These are phyloP conservation scores for Chondrus crispus DNA, from an alignment of 23 red algal species.

Conservation along the genomic window DNA sequence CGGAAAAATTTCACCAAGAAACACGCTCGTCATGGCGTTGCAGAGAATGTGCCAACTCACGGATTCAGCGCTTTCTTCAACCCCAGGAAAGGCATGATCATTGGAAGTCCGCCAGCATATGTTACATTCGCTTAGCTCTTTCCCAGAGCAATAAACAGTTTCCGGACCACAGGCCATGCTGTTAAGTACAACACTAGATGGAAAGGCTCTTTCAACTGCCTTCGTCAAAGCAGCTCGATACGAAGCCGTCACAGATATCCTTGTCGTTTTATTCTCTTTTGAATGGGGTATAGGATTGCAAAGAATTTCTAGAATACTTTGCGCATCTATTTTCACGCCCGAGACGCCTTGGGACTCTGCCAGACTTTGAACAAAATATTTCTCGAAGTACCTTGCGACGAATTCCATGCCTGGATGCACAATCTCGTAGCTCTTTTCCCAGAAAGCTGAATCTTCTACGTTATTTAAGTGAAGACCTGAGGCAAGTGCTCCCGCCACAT, in stretches of 20 bases:
- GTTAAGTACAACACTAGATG: constrained; percentile 23
- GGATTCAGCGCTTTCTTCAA: constrained; percentile 19
- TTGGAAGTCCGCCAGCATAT: constrained; percentile 75
- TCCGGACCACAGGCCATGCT: constrained; percentile 68
- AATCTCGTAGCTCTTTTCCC: constrained; percentile 47
- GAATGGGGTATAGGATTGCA: neutral
- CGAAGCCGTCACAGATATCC: neutral
- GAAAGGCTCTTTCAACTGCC: constrained; percentile 12
- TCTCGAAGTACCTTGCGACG: constrained; percentile 7
- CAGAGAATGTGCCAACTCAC: constrained; percentile 49
- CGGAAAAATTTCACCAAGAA: constrained; percentile 64
- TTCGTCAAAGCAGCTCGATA: constrained; percentile 30
- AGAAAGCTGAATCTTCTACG: constrained; percentile 10
- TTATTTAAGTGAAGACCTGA: constrained; percentile 41
- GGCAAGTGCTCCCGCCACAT: constrained; percentile 1
- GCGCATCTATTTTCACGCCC: constrained; percentile 68
- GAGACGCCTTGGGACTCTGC: neutral
- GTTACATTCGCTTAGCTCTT: constrained; percentile 9
- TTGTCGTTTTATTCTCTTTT: neutral
- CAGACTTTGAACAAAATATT: constrained; percentile 46
- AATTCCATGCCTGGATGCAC: neutral
- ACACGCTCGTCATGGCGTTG: constrained; percentile 55
- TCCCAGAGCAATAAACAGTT: constrained; percentile 30
- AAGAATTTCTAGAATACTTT: constrained; percentile 57
- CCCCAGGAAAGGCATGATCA: constrained; percentile 72